Percentiles rank a stretch among this genome's conserved stretches.
Conservation (phyloP, 1,284 basidiomycete species). For the Termitomyces sp. region DNA sequence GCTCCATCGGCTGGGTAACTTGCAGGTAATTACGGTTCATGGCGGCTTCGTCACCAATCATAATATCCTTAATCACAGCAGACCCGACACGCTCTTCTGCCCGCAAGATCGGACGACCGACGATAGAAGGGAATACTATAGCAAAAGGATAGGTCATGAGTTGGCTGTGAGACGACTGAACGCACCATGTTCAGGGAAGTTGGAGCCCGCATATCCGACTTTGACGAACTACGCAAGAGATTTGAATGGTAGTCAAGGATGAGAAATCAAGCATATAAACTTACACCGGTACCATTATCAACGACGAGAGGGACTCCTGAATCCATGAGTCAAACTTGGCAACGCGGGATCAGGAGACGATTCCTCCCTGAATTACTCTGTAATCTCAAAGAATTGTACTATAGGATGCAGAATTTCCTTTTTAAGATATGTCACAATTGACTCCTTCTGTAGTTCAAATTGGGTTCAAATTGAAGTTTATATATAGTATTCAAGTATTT, state of each 20-base stretch:
- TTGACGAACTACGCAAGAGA: conserved; percentile 79
- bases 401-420: neutral
- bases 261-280: conserved; percentile 24
- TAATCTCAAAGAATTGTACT: neutral
- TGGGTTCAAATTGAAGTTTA: too few relatives aligned
- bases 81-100: conserved; percentile 92
- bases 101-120: conserved; percentile 94
- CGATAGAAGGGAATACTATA: conserved; percentile 91
- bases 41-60: conserved; percentile 96
- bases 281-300: conserved; percentile 95
- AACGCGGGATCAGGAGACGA: neutral
- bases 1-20: conserved; percentile 97
- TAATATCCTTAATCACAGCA: conserved; percentile 90
- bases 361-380: neutral
- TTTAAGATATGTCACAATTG: neutral
- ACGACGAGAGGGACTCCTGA: conserved; percentile 80
- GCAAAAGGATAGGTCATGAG: conserved; percentile 1
- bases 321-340: conserved; percentile 46
- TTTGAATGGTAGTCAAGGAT: neutral
- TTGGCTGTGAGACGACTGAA: neutral
- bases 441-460: too few relatives aligned
- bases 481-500: too few relatives aligned
- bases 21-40: conserved; percentile 94
- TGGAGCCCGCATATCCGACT: conserved; percentile 96
- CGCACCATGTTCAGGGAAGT: conserved; percentile 95